Evolutionary conservation across 2,329 filamentous ascomycete genomes (phyloP), one percentile per base, ranked within the genome.

Genomic region (Talaromyces sp.): DNA sequence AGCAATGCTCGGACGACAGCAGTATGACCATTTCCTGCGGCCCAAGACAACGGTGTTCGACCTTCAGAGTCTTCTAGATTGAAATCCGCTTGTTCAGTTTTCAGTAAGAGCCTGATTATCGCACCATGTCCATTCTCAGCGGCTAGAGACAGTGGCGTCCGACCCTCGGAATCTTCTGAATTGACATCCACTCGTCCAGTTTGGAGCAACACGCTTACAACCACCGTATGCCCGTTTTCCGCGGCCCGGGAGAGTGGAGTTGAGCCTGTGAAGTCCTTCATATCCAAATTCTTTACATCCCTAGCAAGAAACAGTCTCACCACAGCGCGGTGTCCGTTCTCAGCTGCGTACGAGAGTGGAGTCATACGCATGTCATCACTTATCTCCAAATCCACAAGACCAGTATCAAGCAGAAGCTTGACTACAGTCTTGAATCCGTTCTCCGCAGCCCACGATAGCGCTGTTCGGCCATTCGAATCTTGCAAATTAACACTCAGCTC

Each of bases 71-170:
- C 52, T 17, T 15, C 19, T 22, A 15, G 11, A 2, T 56, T 9
- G 19, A 19, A 15, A 25, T 37, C 13, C 52, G 39, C 4, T 22
- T 9, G n/a, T 37, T 33, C 52, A 15, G 13, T n/a, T 13, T 56
- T 19, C 13, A 59, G 37, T 9, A 59, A 19, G 2, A 43, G 8
- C 15, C 22, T 25, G 7, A 59, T 8, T 13, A 59, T 39, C 7
- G 13, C 37, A 10, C 8, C 35, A 59, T 59, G 56, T 13, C 56
- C 56, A 43, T 60, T 60, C 37, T 60, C 57, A 22, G 57, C 39
- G 27, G 57, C 57, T 6, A 60, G 17, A 2, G 41, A 47, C 13
- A 60, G 27, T 11, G 57, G 57, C 11, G 57, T 60, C 22, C 57
- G 25, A 3, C 57, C 37, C 7, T 33, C 37, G 5, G 57, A 45